Percentiles rank a stretch among this genome's conserved stretches.
Conservation (phyloP, 1,284 basidiomycete genomes). For the Sporisorium exsertum region DNA sequence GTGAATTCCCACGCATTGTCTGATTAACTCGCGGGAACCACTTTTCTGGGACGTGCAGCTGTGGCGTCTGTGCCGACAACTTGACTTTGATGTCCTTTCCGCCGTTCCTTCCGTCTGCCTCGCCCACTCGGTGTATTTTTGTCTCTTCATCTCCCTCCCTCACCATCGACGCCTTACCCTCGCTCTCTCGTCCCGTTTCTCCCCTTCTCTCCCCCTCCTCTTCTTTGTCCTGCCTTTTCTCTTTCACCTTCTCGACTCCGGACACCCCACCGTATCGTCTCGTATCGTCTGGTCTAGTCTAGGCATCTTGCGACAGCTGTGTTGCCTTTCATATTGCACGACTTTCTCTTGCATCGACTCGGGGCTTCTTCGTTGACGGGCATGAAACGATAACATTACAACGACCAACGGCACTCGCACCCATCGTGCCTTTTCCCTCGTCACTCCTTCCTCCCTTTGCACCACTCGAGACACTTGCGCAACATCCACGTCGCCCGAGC, state of each 20-base stretch:
- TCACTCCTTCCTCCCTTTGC: neutral
- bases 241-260: neutral
- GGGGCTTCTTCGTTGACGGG: conserved; percentile 4
- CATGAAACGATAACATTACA: conserved; percentile 8
- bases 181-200: no score
- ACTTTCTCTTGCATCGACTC: neutral
- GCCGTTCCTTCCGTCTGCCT: neutral
- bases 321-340: neutral
- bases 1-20: no score
- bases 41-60: neutral
- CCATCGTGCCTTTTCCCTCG: neutral
- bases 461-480: conserved; percentile 3
- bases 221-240: no score
- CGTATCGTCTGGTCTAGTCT: no score
- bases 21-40: no score
- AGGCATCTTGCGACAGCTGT: neutral
- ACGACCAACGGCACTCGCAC: neutral
- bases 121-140: neutral
- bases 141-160: neutral
- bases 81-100: no score
- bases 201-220: no score
- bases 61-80: no score
- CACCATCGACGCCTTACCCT: no score
- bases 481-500: neutral
- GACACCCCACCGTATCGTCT: no score